These are phyloP conservation scores for Peronospora farinosa DNA, from an alignment of 352 stramenopile genomes.

Conservation along the genomic window DNA sequence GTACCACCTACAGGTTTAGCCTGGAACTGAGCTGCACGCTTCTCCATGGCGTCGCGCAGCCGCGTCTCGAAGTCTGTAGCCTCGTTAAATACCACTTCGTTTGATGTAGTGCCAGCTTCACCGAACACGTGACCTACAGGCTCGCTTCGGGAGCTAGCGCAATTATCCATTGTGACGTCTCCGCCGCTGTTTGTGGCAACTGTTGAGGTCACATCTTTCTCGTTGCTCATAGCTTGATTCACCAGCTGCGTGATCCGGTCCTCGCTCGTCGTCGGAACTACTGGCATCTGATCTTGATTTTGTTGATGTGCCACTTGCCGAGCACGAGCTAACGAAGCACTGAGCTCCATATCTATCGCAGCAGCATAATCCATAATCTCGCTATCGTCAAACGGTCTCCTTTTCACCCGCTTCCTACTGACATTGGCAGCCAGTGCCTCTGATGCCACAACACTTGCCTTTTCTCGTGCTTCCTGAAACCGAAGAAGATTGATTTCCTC, in stretches of 20 bases:
- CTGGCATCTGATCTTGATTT: conserved; percentile 9
- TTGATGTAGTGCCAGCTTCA: conserved; percentile 19
- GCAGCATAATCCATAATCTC: conserved; percentile 47
- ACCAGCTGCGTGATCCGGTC: conserved; percentile 58
- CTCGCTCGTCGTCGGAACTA: conserved; percentile 32
- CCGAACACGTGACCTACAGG: conserved; percentile 46
- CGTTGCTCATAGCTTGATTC: conserved; percentile 33
- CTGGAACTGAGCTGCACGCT: conserved; percentile 51
- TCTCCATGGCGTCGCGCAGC: conserved; percentile 70
- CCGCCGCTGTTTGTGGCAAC: conserved; percentile 11
- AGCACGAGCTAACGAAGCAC: conserved; percentile 63
- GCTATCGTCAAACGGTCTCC: conserved; percentile 31
- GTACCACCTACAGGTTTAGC: conserved; percentile 11
- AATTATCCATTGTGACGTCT: conserved; percentile 10
- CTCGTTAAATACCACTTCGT: conserved; percentile 78
- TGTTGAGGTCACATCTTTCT: conserved; percentile 16
- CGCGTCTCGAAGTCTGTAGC: conserved; percentile 78
- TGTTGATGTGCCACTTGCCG: conserved; percentile 48
- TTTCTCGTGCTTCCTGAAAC: conserved; percentile 68
- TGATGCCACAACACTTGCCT: conserved; percentile 44
- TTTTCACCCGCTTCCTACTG: conserved; percentile 35
- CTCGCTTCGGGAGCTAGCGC: conserved; percentile 12
- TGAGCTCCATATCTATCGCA: conserved; percentile 65
- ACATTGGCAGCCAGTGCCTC: conserved; percentile 34
- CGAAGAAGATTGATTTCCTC: conserved; percentile 47